Evolutionary conservation across 2,329 filamentous ascomycete genomes (phyloP).

Genomic region (Cryphonectria carpinicola): DNA sequence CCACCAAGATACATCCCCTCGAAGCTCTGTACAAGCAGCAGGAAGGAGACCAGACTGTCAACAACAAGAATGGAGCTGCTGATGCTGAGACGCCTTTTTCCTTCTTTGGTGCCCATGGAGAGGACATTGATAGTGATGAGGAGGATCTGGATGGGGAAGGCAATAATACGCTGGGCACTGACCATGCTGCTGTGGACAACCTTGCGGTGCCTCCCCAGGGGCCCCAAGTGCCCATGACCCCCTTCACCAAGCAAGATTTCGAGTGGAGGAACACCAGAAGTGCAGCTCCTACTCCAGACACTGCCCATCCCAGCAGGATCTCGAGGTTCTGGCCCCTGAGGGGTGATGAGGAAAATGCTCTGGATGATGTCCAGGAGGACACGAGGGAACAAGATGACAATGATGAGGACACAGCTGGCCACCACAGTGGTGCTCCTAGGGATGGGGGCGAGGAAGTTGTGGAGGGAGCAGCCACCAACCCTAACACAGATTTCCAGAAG

Average conservation of each 20-base stretch:
- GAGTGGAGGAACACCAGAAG: conserved; percentile 77
- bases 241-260: conserved; percentile 79
- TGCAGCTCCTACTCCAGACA: conserved; percentile 93
- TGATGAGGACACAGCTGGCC: conserved; percentile 35
- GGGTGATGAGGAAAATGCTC: conserved; percentile 47
- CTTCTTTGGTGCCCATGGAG: conserved; percentile 69
- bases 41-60: conserved; percentile 46
- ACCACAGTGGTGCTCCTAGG: conserved; percentile 35
- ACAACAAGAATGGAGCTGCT: conserved; percentile 41
- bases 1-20: conserved; percentile 73
- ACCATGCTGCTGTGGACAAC: conserved; percentile 33
- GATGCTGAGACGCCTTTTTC: conserved; percentile 66
- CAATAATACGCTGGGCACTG: conserved; percentile 37
- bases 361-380: conserved; percentile 44
- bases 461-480: conserved; percentile 30
- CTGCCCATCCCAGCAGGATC: conserved; percentile 71
- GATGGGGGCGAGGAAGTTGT: conserved; percentile 35
- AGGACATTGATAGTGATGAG: conserved; percentile 46
- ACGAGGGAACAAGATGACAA: conserved; percentile 38
- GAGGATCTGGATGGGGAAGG: conserved; percentile 48
- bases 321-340: conserved; percentile 62
- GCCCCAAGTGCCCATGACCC: conserved; percentile 70
- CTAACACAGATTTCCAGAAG: conserved; percentile 58
- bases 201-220: conserved; percentile 26
- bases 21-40: conserved; percentile 89